These are phyloP conservation scores for Kuraishia piskuri DNA, from an alignment of 805 yeast genomes.

Conservation along the genomic window DNA sequence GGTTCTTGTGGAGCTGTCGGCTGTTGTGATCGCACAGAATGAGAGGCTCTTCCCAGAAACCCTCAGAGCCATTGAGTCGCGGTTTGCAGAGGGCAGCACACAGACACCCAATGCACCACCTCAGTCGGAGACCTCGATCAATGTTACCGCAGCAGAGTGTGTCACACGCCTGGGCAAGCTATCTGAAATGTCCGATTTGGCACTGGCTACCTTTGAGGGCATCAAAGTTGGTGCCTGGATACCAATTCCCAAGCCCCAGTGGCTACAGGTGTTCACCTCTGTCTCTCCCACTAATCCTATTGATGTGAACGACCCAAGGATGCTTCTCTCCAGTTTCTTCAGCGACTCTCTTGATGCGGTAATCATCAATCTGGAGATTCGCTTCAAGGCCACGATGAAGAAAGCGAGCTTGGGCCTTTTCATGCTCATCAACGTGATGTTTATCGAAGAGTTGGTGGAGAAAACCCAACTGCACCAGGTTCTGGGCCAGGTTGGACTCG, in stretches of 20 bases:
- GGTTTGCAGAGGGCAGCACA: conserved; percentile 36
- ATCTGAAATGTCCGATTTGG: conserved; percentile 51
- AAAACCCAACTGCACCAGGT: conserved; percentile 47
- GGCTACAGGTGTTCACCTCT: conserved; percentile 40
- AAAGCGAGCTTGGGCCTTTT: conserved; percentile 58
- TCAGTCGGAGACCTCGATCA: conserved; percentile 37
- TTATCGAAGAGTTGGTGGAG: conserved; percentile 66
- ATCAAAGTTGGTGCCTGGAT: conserved; percentile 64
- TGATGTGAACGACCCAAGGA: conserved; percentile 33
- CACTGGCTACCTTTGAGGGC: conserved; percentile 37
- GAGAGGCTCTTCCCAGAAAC: conserved; percentile 1
- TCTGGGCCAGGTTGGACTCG: conserved; percentile 51
- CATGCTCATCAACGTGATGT: conserved; percentile 59
- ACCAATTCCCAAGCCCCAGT: conserved; percentile 46
- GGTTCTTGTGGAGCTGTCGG: not conserved
- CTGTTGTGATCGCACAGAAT: not conserved
- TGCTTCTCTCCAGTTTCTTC: conserved; percentile 54
- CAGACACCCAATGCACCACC: conserved; percentile 37
- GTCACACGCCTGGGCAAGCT: conserved; percentile 60
- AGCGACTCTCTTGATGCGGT: conserved; percentile 77
- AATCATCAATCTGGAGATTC: conserved; percentile 53
- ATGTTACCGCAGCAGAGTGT: conserved; percentile 65
- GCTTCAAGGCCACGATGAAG: conserved; percentile 34
- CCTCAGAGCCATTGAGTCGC: conserved; percentile 20
- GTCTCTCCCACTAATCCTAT: conserved; percentile 32